Evolutionary conservation across 768 basidiomycete species (phyloP).

Genomic region (Lanmaoa pseudosensibilis): DNA sequence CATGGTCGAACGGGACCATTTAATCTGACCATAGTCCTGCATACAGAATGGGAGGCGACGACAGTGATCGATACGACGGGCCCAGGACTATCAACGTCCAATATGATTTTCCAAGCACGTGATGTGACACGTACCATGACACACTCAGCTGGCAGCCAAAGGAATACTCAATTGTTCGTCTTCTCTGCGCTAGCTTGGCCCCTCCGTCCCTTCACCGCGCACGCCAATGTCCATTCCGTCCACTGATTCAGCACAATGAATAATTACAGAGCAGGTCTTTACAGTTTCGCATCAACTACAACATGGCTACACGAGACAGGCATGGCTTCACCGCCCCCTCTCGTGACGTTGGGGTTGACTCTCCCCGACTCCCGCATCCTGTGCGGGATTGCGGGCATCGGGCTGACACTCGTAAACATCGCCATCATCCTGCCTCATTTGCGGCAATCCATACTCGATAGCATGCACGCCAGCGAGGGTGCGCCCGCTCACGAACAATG

Average conservation of each 20-base stretch:
- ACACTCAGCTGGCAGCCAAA: background rate
- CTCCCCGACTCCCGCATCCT: conserved; percentile 31
- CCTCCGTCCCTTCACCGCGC: background rate
- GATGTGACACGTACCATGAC: conserved; percentile 15
- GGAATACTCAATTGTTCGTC: conserved; percentile 4
- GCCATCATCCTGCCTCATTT: conserved; percentile 24
- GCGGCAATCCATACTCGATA: conserved; percentile 22
- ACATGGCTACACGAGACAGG: conserved; percentile 24
- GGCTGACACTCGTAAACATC: conserved; percentile 27
- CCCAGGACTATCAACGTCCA: background rate
- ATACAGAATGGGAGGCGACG: background rate
- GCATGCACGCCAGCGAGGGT: background rate
- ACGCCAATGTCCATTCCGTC: conserved; percentile 4
- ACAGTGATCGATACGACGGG: background rate
- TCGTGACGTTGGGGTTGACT: conserved; percentile 24
- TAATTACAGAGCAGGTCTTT: conserved; percentile 29
- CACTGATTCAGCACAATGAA: conserved; percentile 18
- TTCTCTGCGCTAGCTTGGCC: background rate
- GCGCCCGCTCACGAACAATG: background rate
- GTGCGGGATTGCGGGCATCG: conserved; percentile 24
- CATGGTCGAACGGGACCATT: background rate
- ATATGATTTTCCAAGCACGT: conserved; percentile 22
- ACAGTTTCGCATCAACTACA: conserved; percentile 22
- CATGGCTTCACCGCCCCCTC: conserved; percentile 25
- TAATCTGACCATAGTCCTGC: background rate